Evolutionary conservation across 2,329 filamentous ascomycete species (phyloP).

Genomic region (Penicillium sp.): DNA sequence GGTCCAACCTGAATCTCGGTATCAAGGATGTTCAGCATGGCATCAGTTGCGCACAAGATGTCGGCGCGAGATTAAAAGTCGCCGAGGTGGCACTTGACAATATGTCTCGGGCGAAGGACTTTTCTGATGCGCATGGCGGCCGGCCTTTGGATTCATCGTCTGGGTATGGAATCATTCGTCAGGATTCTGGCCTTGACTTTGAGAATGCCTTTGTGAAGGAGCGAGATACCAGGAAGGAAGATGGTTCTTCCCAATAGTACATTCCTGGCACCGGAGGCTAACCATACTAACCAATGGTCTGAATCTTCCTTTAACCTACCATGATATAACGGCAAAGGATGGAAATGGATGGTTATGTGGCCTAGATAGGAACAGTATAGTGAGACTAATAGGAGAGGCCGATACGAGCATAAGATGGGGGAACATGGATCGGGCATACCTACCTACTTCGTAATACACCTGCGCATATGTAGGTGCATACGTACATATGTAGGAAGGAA

Average conservation of each 20-base stretch:
- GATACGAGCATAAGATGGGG: too few relatives aligned
- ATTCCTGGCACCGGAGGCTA: too few relatives aligned
- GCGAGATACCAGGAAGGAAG: slow-evolving; percentile 3
- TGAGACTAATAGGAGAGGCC: too few relatives aligned
- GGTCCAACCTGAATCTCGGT: slow-evolving; percentile 50
- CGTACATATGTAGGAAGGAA: too few relatives aligned
- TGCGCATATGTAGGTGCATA: too few relatives aligned
- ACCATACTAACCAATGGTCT: too few relatives aligned
- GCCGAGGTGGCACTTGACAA: slow-evolving; percentile 46
- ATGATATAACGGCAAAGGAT: too few relatives aligned
- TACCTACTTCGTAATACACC: too few relatives aligned
- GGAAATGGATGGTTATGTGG: too few relatives aligned
- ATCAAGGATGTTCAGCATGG: slow-evolving; percentile 53
- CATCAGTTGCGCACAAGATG: slow-evolving; percentile 42
- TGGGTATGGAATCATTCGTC: slow-evolving; percentile 50
- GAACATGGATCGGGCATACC: too few relatives aligned
- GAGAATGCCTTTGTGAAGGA: slow-evolving; percentile 38
- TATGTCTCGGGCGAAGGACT: slow-evolving; percentile 44
- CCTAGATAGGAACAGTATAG: too few relatives aligned
- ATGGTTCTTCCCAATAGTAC: not conserved
- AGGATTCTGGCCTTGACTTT: slow-evolving; percentile 46
- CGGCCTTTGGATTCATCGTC: slow-evolving; percentile 50
- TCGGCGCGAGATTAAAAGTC: slow-evolving; percentile 41
- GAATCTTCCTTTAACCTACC: too few relatives aligned
- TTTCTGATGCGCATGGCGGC: slow-evolving; percentile 31